Evolutionary conservation across 345 rosid species (phyloP), one percentile per base, ranked within the genome.

Genomic region (Eucalyptus rudis): DNA sequence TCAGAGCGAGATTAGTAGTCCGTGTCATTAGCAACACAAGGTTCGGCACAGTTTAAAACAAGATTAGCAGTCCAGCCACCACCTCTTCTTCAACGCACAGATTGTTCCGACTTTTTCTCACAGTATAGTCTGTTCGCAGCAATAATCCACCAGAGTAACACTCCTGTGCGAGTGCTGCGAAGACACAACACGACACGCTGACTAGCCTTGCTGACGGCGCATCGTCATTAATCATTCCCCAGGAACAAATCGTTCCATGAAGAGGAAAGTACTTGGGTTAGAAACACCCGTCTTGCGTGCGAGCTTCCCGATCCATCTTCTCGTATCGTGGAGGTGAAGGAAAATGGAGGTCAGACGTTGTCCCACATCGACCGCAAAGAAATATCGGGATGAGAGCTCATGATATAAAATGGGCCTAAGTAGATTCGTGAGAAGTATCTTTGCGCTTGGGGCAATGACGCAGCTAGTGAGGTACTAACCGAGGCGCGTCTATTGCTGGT

Each of bases 401-500:
- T 40, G 2, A 13, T 87, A 64, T 87, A 47, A 87, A 87, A 29
- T 1, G 43, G 54, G 47, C 59, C 8, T 40, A 40, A 40, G 43
- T 40, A 40, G 6, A 5, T 4, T 0, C 6, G 5, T 1, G 5
- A 5, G 43, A 40, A 5, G 2, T 1, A 86, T 81, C 88, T 89
- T 89, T 90, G 91, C 91, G 88, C 91, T 88, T 81, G 91, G 92
- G 93, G 91, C 91, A 90, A 93, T 92, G 94, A 90, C 91, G 94
- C 92, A 91, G 94, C 92, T 91, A 49, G 81, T 90, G 93, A 90
- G 91, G 91, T 90, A 33, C 89, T 88, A 92, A 91, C 92, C 90
- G 91, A 93, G 93, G 93, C 90, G 90, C 90, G 91, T 92, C 92
- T 56, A 90, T 92, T 93, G 94, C 93, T 93, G 92, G 92, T 90